A percentile compares a stretch with the other conserved stretches of the same genome.
Conservation (phyloP, 2,329 filamentous ascomycete species). For the Hymenotorrendiella dingleyae region DNA sequence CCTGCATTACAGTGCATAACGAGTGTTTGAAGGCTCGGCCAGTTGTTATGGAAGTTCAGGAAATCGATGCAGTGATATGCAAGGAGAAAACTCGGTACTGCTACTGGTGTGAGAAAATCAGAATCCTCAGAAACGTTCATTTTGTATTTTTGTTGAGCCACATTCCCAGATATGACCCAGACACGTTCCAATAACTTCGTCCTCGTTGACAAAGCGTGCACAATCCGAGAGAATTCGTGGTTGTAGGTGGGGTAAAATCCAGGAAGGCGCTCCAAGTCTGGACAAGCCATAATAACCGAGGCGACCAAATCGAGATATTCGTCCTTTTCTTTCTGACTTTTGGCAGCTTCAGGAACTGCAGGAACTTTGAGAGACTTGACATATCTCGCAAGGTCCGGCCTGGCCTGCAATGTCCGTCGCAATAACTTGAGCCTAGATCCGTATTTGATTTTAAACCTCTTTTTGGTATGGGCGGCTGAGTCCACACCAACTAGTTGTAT, state of each 20-base stretch:
- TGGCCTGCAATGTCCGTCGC: conserved; percentile 49
- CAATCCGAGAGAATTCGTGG: conserved; percentile 49
- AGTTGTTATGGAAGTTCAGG: conserved; percentile 46
- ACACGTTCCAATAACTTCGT: conserved; percentile 50
- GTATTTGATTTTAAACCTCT: conserved; percentile 48
- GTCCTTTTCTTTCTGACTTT: conserved; percentile 32
- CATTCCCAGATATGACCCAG: conserved; percentile 43
- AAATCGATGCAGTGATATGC: conserved; percentile 40
- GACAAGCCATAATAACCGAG: conserved; percentile 58
- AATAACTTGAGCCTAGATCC: conserved; percentile 51
- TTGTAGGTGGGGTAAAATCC: conserved; percentile 50
- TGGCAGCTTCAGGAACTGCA: conserved; percentile 36
- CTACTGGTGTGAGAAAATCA: conserved; percentile 16
- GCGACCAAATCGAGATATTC: conserved; percentile 54
- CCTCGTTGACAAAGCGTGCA: conserved; percentile 55
- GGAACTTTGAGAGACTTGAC: conserved; percentile 55
- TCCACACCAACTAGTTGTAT: conserved; percentile 55
- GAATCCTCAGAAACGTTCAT: conserved; percentile 20
- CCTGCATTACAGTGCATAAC: conserved; percentile 54
- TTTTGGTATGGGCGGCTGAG: conserved; percentile 44
- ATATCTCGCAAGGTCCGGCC: conserved; percentile 45
- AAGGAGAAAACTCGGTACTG: conserved; percentile 35
- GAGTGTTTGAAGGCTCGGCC: conserved; percentile 49
- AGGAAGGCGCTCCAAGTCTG: conserved; percentile 54
- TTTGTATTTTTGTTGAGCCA: conserved; percentile 32